Percentiles rank a stretch among this genome's conserved stretches.
phyloP scores from a whole-genome alignment of 164 flowering plant species.

The Kingdonia uniflora region DNA sequence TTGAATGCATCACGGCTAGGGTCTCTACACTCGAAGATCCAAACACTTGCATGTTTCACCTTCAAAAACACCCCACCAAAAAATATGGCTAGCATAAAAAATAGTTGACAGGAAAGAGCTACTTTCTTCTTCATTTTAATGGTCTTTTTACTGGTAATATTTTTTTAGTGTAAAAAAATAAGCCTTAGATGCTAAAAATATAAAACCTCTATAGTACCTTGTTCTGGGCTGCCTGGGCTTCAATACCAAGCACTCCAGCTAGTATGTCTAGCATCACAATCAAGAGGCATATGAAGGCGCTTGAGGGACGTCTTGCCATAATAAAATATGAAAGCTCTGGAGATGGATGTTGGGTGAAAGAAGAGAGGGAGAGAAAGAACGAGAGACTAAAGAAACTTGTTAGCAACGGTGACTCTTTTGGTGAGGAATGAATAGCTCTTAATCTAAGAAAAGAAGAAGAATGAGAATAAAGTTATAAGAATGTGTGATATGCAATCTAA shows the following conservation, averaged over 20 bases:
- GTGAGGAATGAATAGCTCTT: slow-evolving; percentile 3
- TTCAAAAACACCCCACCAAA: slow-evolving; percentile 11
- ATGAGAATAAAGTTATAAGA: slow-evolving; percentile 3
- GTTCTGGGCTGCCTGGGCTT: slow-evolving; percentile 78
- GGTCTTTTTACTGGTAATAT: too few species aligned
- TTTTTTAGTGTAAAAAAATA: not conserved
- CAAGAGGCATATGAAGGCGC: slow-evolving; percentile 39
- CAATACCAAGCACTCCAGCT: slow-evolving; percentile 82
- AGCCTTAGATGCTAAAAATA: not conserved
- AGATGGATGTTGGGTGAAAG: not conserved
- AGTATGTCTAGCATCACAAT: slow-evolving; percentile 49
- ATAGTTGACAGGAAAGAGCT: too few species aligned
- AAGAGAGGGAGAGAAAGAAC: slow-evolving; percentile 1
- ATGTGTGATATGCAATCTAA: not conserved
- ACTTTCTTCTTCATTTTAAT: too few species aligned
- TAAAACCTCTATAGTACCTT: slow-evolving; percentile 32
- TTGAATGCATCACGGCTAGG: slow-evolving; percentile 70
- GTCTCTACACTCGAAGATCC: slow-evolving; percentile 76
- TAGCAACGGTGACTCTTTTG: slow-evolving; percentile 5
- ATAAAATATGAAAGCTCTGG: not conserved
- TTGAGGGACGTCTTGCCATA: slow-evolving; percentile 29
- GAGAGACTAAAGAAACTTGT: not conserved
- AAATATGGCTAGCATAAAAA: not conserved
- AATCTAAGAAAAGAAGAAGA: not conserved
- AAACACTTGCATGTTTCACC: slow-evolving; percentile 63